phyloP scores from a whole-genome alignment of 2,329 filamentous ascomycete genomes.

The Pyricularia sp. region DNA sequence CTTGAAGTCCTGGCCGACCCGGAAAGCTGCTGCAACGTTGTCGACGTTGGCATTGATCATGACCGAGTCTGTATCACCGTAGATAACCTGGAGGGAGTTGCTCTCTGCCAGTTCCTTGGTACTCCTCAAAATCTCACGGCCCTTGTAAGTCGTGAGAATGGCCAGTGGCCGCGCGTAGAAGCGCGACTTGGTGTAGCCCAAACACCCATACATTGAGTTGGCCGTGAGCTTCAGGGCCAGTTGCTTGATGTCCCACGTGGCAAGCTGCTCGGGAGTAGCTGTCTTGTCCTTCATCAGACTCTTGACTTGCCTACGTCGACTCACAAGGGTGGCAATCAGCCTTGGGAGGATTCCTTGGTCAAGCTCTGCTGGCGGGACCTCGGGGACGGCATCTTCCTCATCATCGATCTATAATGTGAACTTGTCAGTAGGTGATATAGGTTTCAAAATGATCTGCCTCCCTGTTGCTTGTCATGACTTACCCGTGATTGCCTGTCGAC shows the following conservation, averaged over 20 bases:
- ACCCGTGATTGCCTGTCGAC: constrained; percentile 70
- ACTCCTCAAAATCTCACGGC: constrained; percentile 90
- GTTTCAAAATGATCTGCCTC: not conserved
- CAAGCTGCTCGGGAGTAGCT: constrained; percentile 76
- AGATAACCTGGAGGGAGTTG: constrained; percentile 88
- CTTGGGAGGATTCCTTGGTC: constrained; percentile 78
- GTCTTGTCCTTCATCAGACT: constrained; percentile 91
- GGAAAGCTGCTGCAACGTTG: constrained; percentile 81
- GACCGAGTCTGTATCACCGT: constrained; percentile 97
- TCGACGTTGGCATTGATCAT: constrained; percentile 99
- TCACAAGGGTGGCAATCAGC: constrained; percentile 87
- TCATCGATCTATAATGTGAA: constrained; percentile 26
- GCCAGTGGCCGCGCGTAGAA: constrained; percentile 95
- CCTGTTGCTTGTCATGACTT: constrained; percentile 24
- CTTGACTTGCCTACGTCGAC: constrained; percentile 84
- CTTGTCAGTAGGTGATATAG: not conserved
- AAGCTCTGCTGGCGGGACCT: constrained; percentile 64
- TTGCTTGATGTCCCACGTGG: constrained; percentile 97
- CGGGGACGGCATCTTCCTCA: constrained; percentile 81
- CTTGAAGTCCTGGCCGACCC: constrained; percentile 92
- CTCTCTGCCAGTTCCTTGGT: constrained; percentile 94
- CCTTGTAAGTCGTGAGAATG: constrained; percentile 93
- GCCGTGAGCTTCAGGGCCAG: constrained; percentile 93
- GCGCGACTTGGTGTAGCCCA: constrained; percentile 92
- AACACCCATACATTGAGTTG: constrained; percentile 99